These are phyloP conservation scores for Oryza nivara DNA, from an alignment of 176 grass and related monocot genomes.

Conservation along the genomic window DNA sequence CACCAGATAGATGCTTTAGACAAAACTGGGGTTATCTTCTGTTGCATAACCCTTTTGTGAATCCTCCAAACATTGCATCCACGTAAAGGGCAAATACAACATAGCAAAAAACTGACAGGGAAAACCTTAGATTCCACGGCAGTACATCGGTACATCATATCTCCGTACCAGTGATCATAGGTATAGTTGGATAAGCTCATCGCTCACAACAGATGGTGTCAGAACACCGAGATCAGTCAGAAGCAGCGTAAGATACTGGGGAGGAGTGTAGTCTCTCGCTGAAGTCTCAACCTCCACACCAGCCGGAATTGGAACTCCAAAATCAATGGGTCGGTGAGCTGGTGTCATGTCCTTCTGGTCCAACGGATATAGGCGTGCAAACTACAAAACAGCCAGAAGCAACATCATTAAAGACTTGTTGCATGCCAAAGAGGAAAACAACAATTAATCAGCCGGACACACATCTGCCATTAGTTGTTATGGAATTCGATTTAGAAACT, in stretches of 20 bases:
- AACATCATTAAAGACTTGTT: background rate
- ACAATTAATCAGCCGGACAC: background rate
- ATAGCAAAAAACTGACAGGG: conserved; percentile 5
- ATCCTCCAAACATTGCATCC: background rate
- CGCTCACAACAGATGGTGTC: conserved; percentile 79
- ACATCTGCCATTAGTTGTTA: background rate
- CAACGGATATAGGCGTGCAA: conserved; percentile 75
- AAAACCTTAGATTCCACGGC: background rate
- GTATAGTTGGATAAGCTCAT: conserved; percentile 80
- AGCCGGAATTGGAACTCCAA: conserved; percentile 60
- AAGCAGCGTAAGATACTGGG: conserved; percentile 75
- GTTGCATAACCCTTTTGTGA: background rate
- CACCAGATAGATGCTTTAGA: background rate
- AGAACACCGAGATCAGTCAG: conserved; percentile 76
- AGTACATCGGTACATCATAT: background rate
- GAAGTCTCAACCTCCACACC: conserved; percentile 75
- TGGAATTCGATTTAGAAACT: background rate
- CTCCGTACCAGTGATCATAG: conserved; percentile 41
- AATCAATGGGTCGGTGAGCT: conserved; percentile 69
- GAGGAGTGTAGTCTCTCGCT: conserved; percentile 78
- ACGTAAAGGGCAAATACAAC: background rate
- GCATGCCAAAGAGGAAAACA: background rate
- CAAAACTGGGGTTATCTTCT: conserved; percentile 32
- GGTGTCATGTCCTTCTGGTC: conserved; percentile 84
- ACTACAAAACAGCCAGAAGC: conserved; percentile 47